These are phyloP conservation scores for Candida corydali DNA, from an alignment of 805 yeast species.

Conservation along the genomic window DNA sequence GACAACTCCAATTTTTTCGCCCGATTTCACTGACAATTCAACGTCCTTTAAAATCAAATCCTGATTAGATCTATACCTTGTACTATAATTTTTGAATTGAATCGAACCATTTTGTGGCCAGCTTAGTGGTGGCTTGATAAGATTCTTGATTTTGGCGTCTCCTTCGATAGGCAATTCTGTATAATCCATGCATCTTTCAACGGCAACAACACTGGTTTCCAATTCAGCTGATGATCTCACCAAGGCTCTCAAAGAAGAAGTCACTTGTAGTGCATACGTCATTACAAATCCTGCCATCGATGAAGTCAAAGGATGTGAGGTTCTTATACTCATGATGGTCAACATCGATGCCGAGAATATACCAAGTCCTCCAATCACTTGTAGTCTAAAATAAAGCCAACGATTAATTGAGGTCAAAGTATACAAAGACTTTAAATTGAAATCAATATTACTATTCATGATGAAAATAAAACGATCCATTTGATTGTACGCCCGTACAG, in stretches of 20 bases:
- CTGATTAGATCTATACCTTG: constrained; percentile 74
- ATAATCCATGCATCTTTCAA: constrained; percentile 65
- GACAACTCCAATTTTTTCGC: constrained; percentile 62
- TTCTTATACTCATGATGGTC: constrained; percentile 36
- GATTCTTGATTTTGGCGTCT: constrained; percentile 21
- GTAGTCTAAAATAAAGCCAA: constrained; percentile 63
- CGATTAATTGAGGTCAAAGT: constrained; percentile 54
- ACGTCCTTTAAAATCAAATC: constrained; percentile 72
- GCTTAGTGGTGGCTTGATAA: constrained; percentile 31
- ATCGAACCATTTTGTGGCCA: constrained; percentile 77
- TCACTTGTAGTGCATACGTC: constrained; percentile 59
- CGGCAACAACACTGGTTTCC: constrained; percentile 61
- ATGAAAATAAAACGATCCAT: constrained; percentile 54
- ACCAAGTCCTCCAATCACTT: constrained; percentile 55
- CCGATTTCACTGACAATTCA: constrained; percentile 55
- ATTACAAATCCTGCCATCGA: constrained; percentile 63
- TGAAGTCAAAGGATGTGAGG: constrained; percentile 43
- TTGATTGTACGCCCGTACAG: constrained; percentile 77
- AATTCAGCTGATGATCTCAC: constrained; percentile 61
- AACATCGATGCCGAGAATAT: constrained; percentile 49
- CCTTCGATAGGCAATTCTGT: constrained; percentile 32
- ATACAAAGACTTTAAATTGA: constrained; percentile 44
- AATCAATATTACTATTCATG: constrained; percentile 49
- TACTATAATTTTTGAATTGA: constrained; percentile 63
- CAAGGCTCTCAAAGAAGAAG: constrained; percentile 49